A percentile compares a stretch with the other conserved stretches of the same genome.
Conservation (phyloP, 768 basidiomycete species). For the Lactarius psammicola region DNA sequence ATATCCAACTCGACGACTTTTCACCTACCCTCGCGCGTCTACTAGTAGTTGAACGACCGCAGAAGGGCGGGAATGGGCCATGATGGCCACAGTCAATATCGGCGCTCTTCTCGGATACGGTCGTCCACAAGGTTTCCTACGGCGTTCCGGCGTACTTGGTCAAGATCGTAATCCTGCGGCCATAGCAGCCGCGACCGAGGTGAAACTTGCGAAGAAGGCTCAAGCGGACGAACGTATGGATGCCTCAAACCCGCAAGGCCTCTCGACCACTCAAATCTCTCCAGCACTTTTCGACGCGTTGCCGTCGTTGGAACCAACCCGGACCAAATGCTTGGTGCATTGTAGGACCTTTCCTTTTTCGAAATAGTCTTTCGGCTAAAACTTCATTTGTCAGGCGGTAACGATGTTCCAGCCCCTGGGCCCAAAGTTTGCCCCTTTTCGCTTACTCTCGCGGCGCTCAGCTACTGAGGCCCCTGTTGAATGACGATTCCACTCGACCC, state of each 20-base stretch:
- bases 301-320: conserved; percentile 37
- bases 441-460: no score
- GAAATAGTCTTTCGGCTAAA: no score
- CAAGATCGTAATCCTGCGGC: conserved; percentile 38
- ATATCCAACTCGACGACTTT: conserved; percentile 93
- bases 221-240: conserved; percentile 54
- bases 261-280: conserved; percentile 33
- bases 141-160: conserved; percentile 50
- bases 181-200: conserved; percentile 40
- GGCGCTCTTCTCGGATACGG: conserved; percentile 87
- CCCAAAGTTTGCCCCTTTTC: no score
- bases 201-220: conserved; percentile 37
- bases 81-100: conserved; percentile 91
- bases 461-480: no score
- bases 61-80: conserved; percentile 89
- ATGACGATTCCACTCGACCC: no score
- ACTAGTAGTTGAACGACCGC: conserved; percentile 84
- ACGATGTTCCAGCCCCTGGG: no score
- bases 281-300: conserved; percentile 35
- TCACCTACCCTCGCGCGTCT: conserved; percentile 72
- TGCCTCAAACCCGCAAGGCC: conserved; percentile 47
- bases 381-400: no score
- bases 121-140: conserved; percentile 63
- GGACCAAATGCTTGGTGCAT: no score
- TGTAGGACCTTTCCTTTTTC: no score